A percentile compares a stretch with the other conserved stretches of the same genome.
phyloP scores from a whole-genome alignment of 2,329 filamentous ascomycete genomes.

The Sporothrix sp. region DNA sequence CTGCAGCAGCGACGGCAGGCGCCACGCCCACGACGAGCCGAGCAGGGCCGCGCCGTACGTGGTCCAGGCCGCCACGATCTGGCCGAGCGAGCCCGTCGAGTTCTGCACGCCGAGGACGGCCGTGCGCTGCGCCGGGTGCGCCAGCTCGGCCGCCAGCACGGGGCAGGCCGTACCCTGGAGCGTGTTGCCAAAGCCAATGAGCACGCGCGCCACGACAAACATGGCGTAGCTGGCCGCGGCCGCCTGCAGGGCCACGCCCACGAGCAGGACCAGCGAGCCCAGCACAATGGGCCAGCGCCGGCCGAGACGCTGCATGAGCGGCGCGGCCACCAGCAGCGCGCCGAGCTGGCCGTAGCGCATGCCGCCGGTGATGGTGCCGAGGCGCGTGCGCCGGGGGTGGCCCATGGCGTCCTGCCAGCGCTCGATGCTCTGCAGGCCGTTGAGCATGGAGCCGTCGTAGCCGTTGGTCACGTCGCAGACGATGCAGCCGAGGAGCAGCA shows the following conservation, averaged over 20 bases:
- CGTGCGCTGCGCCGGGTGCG: constrained; percentile 68
- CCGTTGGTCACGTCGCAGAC: constrained; percentile 14
- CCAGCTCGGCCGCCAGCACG: constrained; percentile 44
- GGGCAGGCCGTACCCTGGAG: constrained; percentile 27
- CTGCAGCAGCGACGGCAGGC: constrained; percentile 37
- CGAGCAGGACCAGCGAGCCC: constrained; percentile 59
- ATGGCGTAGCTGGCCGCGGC: constrained; percentile 49
- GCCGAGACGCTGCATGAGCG: constrained; percentile 48
- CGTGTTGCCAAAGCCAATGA: constrained; percentile 55
- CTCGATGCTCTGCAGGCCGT: constrained; percentile 27
- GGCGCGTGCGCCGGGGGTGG: constrained; percentile 20
- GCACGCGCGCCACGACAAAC: constrained; percentile 58
- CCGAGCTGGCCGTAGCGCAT: constrained; percentile 17
- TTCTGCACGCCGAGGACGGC: constrained; percentile 67
- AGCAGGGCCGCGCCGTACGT: constrained; percentile 48
- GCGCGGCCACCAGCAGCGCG: constrained; percentile 5
- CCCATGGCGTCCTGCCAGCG: constrained; percentile 28
- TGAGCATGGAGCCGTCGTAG: constrained; percentile 27
- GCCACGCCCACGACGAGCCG: constrained; percentile 20
- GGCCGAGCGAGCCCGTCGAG: constrained; percentile 72
- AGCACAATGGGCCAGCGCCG: constrained; percentile 62
- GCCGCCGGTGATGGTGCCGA: constrained; percentile 24
- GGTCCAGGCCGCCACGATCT: constrained; percentile 65
- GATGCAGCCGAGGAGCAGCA: constrained; percentile 14
- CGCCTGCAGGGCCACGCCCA: constrained; percentile 66